Evolutionary conservation across 129 eudicot genomes (phyloP).

Genomic region (Gnaphalium uliginosum): DNA sequence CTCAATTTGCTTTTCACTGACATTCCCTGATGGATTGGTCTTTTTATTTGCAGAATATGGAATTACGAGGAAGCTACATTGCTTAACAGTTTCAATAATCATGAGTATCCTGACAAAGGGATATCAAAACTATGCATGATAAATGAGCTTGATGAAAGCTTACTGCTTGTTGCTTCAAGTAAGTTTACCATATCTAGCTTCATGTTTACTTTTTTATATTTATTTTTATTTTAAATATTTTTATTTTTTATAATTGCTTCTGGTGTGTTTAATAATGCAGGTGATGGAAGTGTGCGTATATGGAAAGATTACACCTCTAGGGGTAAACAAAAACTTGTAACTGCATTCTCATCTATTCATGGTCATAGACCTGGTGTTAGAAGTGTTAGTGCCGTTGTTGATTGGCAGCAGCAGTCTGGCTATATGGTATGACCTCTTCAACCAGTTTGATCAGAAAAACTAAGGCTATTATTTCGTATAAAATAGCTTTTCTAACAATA

Average conservation of each 20-base stretch:
- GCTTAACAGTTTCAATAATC: slow-evolving; percentile 78
- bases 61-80: slow-evolving; percentile 89
- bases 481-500: background rate
- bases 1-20: background rate
- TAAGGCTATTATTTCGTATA: too few relatives aligned
- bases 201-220: background rate
- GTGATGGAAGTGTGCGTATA: slow-evolving; percentile 87
- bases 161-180: slow-evolving; percentile 97
- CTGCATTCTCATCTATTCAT: slow-evolving; percentile 88
- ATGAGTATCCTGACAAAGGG: slow-evolving; percentile 84
- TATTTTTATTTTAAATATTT: background rate
- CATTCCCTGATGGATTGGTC: slow-evolving; percentile 15
- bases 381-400: slow-evolving; percentile 87
- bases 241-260: background rate
- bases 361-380: slow-evolving; percentile 86
- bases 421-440: slow-evolving; percentile 57
- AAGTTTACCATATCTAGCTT: slow-evolving; percentile 19
- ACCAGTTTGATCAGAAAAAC: background rate
- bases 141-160: slow-evolving; percentile 91
- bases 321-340: slow-evolving; percentile 79
- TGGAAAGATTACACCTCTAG: slow-evolving; percentile 79
- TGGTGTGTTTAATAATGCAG: slow-evolving; percentile 36
- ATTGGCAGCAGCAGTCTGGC: slow-evolving; percentile 99
- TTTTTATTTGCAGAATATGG: slow-evolving; percentile 66
- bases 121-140: slow-evolving; percentile 85